A percentile compares a stretch with the other conserved stretches of the same genome.
Conservation (phyloP, 148 eudicot genomes). For the Fagopyrum esculentum region DNA sequence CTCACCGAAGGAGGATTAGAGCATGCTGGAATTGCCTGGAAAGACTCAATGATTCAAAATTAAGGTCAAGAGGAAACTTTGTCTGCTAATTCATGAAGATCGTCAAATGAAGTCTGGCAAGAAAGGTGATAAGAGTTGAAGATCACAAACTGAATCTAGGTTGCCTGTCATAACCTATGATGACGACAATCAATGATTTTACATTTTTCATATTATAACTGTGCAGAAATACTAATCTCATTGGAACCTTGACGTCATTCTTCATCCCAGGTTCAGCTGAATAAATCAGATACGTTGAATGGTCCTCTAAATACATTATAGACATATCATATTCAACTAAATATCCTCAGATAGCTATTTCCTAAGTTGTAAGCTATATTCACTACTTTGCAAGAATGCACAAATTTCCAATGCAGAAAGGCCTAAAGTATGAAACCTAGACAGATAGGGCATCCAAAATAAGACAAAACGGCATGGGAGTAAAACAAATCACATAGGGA, state of each 20-base stretch:
- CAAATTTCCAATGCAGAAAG: neutral
- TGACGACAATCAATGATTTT: neutral
- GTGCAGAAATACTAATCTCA: neutral
- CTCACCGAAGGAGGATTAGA: conserved; percentile 16
- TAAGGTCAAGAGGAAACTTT: neutral
- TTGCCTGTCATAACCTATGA: neutral
- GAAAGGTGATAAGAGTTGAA: neutral
- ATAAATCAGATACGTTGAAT: neutral
- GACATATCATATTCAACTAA: neutral
- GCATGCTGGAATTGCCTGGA: conserved; percentile 20
- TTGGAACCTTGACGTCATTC: neutral
- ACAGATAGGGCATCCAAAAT: neutral
- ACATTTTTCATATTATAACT: neutral
- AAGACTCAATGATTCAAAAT: neutral
- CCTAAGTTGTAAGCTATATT: neutral
- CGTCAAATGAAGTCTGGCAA: neutral
- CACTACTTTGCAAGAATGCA: neutral
- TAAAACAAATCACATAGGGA: neutral
- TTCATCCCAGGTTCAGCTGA: neutral
- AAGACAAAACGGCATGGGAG: neutral
- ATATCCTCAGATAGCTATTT: neutral
- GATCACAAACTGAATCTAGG: neutral
- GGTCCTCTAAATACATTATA: neutral
- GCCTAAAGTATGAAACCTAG: neutral
- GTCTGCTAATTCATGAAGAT: neutral